Base-by-base conservation (phyloP, 1,284 basidiomycete genomes). In the Leucocoprinus gongylophorus region DNA sequence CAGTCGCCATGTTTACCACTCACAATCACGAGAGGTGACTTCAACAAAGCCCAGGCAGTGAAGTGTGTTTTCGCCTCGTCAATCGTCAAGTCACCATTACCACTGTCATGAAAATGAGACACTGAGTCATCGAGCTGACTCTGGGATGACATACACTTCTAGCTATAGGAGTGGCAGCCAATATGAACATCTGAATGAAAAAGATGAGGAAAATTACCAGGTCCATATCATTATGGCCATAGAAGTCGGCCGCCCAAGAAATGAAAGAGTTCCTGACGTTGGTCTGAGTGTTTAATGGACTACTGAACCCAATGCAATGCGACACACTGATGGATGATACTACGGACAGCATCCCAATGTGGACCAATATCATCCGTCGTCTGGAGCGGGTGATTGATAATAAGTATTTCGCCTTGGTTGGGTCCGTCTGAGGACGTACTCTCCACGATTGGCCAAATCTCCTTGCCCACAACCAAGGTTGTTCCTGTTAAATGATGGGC, bases 31-130 rank as follows among this genome's bases (percentile, higher is more conserved):
- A 78, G 67, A 2, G 79, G 80, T 0, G 78, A 79, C 61, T 80
- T 81, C 72, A 82, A 75, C 20, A 85, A 64, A 20, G 80, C 79
- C 82, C 82, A 85, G 2, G 76, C 80, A 0, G 79, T 83, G 64
- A 81, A 83, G 58, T 83, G 80, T 1, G 80, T 70, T 61, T 83
- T 83, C 5, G 73, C 62, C 62, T 85, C 82, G 17, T 83, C 80
- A 56, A 68, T 75, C 2, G 76, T 80, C 41, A 83, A 68, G 18
- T 75, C 73, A 8, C 79, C 79, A 56, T 83, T 82, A 0, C 80
- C 81, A 15, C 79, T 81, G 49, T 33, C 12, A 26, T 38, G 21
- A 26, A 20, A 9, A 37, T 49, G 12, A 30, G 23, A 39, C 41
- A 18, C n/a, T 26, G 35, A 41, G 6, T 37, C 17, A 20, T 43